Evolutionary conservation across 768 basidiomycete species (phyloP).

Genomic region (Leccinum uliginosum): DNA sequence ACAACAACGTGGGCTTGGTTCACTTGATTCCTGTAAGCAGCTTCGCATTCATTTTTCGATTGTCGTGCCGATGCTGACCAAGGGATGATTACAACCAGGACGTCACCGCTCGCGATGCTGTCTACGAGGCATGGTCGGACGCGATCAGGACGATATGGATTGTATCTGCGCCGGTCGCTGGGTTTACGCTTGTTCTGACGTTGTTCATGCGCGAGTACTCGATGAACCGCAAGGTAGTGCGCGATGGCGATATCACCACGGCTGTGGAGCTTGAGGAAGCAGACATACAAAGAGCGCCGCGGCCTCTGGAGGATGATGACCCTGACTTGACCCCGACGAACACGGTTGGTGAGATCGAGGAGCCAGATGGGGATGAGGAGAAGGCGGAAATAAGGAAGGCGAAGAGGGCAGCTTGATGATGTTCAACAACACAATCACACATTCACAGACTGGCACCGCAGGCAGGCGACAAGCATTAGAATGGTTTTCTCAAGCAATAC

Average conservation of each 20-base stretch:
- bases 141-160: conserved; percentile 65
- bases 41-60: background rate
- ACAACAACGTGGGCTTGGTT: conserved; percentile 42
- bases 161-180: conserved; percentile 54
- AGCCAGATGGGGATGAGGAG: background rate
- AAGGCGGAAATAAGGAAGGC: background rate
- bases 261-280: conserved; percentile 32
- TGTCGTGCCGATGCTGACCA: background rate
- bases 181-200: conserved; percentile 46
- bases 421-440: background rate
- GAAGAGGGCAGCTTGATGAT: background rate
- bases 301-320: background rate
- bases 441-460: background rate
- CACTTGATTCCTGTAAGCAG: conserved; percentile 27
- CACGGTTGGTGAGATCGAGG: background rate
- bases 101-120: conserved; percentile 39
- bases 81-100: conserved; percentile 35
- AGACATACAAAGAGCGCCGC: background rate
- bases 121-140: conserved; percentile 62
- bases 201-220: conserved; percentile 60
- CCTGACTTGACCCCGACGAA: background rate
- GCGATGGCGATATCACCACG: conserved; percentile 23
- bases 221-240: conserved; percentile 49
- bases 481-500: background rate
- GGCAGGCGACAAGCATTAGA: background rate